phyloP scores from a whole-genome alignment of 257 asterid genomes.

The Ilex asprella region DNA sequence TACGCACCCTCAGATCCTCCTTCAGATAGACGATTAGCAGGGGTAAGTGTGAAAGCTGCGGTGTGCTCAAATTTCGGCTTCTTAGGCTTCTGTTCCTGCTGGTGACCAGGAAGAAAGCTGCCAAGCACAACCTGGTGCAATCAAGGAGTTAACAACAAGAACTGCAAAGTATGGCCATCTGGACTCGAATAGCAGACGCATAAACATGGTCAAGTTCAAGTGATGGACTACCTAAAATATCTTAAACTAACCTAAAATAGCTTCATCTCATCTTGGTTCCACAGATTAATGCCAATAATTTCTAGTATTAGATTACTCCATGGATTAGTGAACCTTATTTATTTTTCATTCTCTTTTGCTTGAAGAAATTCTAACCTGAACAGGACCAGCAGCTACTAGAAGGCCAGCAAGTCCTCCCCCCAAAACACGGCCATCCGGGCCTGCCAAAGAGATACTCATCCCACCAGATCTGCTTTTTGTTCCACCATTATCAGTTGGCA shows the following conservation, averaged over 20 bases:
- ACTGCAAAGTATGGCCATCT: conserved; percentile 1
- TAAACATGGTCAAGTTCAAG: too few relatives aligned
- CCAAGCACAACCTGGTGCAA: conserved; percentile 69
- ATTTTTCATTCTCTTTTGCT: too few relatives aligned
- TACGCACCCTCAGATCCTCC: conserved; percentile 32
- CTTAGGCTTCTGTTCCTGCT: conserved; percentile 47
- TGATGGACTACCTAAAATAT: not conserved
- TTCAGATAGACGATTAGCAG: conserved; percentile 39
- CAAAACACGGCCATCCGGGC: conserved; percentile 90
- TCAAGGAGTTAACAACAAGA: conserved; percentile 9
- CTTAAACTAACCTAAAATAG: too few relatives aligned
- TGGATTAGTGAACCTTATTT: too few relatives aligned
- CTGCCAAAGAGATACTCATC: conserved; percentile 77
- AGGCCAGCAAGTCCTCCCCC: conserved; percentile 97
- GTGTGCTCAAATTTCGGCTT: conserved; percentile 54
- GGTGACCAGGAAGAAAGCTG: conserved; percentile 51
- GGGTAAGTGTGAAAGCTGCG: conserved; percentile 31
- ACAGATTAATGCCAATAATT: too few relatives aligned
- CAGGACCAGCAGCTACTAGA: conserved; percentile 75
- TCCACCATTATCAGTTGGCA: conserved; percentile 69
- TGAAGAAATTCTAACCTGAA: conserved; percentile 53
- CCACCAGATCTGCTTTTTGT: conserved; percentile 91
- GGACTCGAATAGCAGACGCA: too few relatives aligned
- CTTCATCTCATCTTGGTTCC: too few relatives aligned
- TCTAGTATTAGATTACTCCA: too few relatives aligned